Evolutionary conservation across 2,329 filamentous ascomycete species (phyloP), one percentile per base, ranked within the genome.

Genomic region (Fusarium udum): DNA sequence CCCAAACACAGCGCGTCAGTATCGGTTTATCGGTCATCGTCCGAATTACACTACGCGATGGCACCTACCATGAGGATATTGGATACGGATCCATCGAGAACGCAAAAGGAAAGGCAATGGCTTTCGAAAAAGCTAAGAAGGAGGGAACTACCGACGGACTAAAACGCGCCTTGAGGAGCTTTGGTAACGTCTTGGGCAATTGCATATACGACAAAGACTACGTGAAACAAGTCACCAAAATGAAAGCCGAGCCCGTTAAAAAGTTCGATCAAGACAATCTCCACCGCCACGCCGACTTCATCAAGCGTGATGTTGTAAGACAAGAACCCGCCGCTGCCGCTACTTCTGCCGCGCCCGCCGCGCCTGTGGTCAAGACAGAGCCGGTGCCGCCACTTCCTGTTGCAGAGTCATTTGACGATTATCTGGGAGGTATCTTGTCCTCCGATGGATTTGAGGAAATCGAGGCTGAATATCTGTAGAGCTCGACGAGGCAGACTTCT

Each of bases 41-140:
- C 65, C 90, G 96, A 65, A 92, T 99, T 39, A 97, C 95, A 4
- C 84, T 99, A 61, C 92, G 92, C 71, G 95, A 98, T 83, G 96
- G 96, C 52, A 96, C 95, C n/a, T 98, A 91, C 80, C 96, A 98
- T 80, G 96, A 99, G 88, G 96, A 99, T 80, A 92, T 98, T 71
- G 96, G 96, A 34, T 99, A 99, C 79, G 96, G 96, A 13, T 93
- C 96, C 75, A 97, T 97, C 76, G 95, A 98, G 82, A 99, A 99
- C 79, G 94, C 92, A 82, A 97, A 95, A 83, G 93, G 94, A 63
- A 99, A 99, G 84, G 95, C 95, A 7, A 92, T 93, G 58, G 96
- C 95, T 0, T 99, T 98, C 78, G 96, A 99, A 81, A 99, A 99
- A 83, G 95, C 96, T 3, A 99, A 98, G 85, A 99, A 99, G 82